Evolutionary conservation across 352 stramenopile genomes (phyloP).

Genomic region (Phytophthora sp.): DNA sequence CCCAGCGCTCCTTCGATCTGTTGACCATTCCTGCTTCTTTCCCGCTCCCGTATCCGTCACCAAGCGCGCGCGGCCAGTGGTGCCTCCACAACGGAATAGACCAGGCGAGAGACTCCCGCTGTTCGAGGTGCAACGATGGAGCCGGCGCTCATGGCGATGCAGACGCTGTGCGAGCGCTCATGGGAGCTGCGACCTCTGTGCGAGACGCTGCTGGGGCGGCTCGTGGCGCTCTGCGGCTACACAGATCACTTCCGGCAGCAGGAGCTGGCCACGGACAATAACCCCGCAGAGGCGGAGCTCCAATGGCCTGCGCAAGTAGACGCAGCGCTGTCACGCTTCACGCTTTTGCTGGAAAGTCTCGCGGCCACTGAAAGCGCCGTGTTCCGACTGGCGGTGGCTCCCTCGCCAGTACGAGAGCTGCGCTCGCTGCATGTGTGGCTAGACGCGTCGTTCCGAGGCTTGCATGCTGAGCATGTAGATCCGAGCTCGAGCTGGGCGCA

Average conservation of each 20-base stretch:
- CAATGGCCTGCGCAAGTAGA: constrained; percentile 33
- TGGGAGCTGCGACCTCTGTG: constrained; percentile 43
- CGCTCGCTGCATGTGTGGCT: constrained; percentile 42
- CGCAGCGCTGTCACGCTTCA: constrained; percentile 36
- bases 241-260: constrained; percentile 35
- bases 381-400: constrained; percentile 42
- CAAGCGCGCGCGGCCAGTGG: background rate
- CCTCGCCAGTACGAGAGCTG: constrained; percentile 39
- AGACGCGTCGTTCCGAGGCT: constrained; percentile 38
- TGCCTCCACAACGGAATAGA: constrained; percentile 11
- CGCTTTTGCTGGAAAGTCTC: constrained; percentile 34
- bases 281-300: constrained; percentile 6
- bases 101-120: no score
- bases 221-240: constrained; percentile 43
- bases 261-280: constrained; percentile 15
- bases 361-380: constrained; percentile 34
- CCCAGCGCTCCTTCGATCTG: constrained; percentile 23
- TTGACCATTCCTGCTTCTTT: constrained; percentile 17
- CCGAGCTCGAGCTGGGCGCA: constrained; percentile 46
- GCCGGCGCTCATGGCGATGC: constrained; percentile 28
- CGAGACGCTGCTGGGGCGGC: constrained; percentile 36
- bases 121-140: constrained; percentile 32
- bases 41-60: background rate
- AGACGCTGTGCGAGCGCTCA: constrained; percentile 29
- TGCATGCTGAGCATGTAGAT: constrained; percentile 57